A percentile compares a stretch with the other conserved stretches of the same genome.
Evolutionary conservation across 805 yeast genomes (phyloP).

Genomic region (Hanseniaspora nectarophila): DNA sequence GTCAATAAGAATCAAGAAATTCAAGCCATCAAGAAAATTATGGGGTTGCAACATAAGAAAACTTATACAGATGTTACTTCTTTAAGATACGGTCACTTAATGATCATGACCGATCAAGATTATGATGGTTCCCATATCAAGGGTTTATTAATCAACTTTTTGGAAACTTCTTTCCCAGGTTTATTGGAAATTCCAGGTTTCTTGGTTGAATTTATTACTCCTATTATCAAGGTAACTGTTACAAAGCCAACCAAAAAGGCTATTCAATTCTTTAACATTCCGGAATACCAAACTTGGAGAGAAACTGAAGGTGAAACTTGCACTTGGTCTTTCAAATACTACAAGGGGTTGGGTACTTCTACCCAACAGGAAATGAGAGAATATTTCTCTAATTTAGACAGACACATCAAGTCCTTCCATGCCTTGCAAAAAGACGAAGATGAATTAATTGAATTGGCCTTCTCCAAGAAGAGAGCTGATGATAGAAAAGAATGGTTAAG

Average conservation of each 20-base stretch:
- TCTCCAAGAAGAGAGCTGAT: conserved; percentile 89
- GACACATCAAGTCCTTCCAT: conserved; percentile 76
- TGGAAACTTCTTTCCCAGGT: conserved; percentile 92
- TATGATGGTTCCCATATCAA: conserved; percentile 97
- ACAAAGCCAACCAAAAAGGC: conserved; percentile 47
- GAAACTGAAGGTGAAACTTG: conserved; percentile 61
- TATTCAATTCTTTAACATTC: conserved; percentile 82
- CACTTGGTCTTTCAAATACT: conserved; percentile 88
- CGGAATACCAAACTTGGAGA: conserved; percentile 91
- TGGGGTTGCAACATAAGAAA: conserved; percentile 90
- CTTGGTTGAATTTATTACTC: conserved; percentile 86
- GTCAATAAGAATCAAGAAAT: conserved; percentile 86
- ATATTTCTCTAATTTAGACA: conserved; percentile 74
- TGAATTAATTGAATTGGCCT: conserved; percentile 75
- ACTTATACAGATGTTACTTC: conserved; percentile 59
- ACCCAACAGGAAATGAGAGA: conserved; percentile 70
- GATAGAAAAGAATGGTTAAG: conserved; percentile 96
- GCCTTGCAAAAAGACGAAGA: conserved; percentile 68
- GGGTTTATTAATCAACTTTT: conserved; percentile 83
- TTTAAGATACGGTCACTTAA: conserved; percentile 85
- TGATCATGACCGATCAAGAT: conserved; percentile 99
- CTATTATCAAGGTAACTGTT: conserved; percentile 82
- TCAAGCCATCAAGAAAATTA: conserved; percentile 86
- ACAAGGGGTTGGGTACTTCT: conserved; percentile 97
- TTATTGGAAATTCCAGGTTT: conserved; percentile 82